Evolutionary conservation across 2,329 filamentous ascomycete species (phyloP).

Genomic region (Orbilia ellipsospora): DNA sequence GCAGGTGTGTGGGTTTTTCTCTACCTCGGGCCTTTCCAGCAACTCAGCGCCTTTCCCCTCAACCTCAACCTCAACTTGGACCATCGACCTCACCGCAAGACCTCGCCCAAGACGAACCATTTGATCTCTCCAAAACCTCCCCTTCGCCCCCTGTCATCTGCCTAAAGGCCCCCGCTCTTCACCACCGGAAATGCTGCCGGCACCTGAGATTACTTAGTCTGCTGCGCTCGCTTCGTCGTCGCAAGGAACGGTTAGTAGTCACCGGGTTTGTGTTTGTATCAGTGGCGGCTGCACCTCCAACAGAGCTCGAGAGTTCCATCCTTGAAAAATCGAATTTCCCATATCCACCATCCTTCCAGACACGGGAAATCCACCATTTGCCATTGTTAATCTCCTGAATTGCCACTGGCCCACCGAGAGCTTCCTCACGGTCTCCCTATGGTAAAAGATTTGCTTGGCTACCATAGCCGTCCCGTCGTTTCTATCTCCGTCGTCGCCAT

Average conservation of each 20-base stretch:
- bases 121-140: background rate
- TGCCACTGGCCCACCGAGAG: conserved; percentile 1
- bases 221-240: conserved; percentile 9
- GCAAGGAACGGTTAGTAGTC: conserved; percentile 23
- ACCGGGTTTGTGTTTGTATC: conserved; percentile 18
- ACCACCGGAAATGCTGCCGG: conserved; percentile 16
- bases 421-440: background rate
- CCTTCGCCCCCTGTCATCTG: background rate
- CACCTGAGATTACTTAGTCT: conserved; percentile 25
- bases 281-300: conserved; percentile 38
- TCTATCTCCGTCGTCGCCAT: background rate
- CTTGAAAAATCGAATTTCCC: conserved; percentile 44
- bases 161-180: background rate
- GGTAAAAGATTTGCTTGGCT: background rate
- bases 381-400: conserved; percentile 17
- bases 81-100: too few relatives aligned
- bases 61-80: background rate
- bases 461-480: background rate
- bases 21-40: conserved; percentile 10
- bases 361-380: conserved; percentile 29
- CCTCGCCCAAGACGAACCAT: too few relatives aligned
- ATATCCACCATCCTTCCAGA: conserved; percentile 23
- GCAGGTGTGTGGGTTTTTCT: too few relatives aligned
- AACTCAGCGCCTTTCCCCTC: conserved; percentile 1
- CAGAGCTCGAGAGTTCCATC: conserved; percentile 19